Base-by-base conservation (phyloP, 2,329 filamentous ascomycete genomes). In the Fusarium sp. region DNA sequence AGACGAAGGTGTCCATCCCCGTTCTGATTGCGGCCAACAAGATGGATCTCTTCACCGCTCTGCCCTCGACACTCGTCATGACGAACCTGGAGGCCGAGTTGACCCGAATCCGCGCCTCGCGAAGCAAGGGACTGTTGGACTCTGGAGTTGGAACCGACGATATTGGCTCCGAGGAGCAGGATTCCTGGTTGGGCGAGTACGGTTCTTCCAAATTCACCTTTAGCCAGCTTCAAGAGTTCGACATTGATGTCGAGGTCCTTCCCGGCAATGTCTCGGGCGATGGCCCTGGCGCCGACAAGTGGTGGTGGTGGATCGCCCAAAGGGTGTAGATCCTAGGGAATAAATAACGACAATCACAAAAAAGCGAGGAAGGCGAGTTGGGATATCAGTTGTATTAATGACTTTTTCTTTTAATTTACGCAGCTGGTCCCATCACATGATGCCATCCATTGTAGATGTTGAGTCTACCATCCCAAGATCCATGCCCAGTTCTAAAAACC, bases 21-120 rank as follows among this genome's bases (percentile, higher is more conserved):
- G 88, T 99, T 9, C 88, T 99, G 39, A 87, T 99, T 37, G 95
- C 95, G 2, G 95, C 95, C 64, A 99, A 98, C 84, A 99, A 99
- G 88, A 89, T 95, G 81, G 97, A 99, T 82, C 88, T 99, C 1
- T 99, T 99, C 82, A 98, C 97, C 0, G 95, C 96, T 9, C 85
- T 98, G 61, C 97, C 97, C 0, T 90, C 94, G 0, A 88, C 89
- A 7, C 87, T 97, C 35, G 94, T 98, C 68, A 92, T 90, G 82
- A 88, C 88, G 63, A 90, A 89, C 73, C 86, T 99, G 16, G 95
- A 98, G 84, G 87, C 88, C 14, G 96, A 98, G 82, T 91, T 98
- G 70, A 91, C 92, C 30, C 90, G 93, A 59, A 93, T 98, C 62
- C 90, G 96, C 57, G 87, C 88, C 67, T 94, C 93, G 45, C 92